Base-by-base conservation (phyloP, 2,329 filamentous ascomycete genomes). In the Aspergillus japonicus region DNA sequence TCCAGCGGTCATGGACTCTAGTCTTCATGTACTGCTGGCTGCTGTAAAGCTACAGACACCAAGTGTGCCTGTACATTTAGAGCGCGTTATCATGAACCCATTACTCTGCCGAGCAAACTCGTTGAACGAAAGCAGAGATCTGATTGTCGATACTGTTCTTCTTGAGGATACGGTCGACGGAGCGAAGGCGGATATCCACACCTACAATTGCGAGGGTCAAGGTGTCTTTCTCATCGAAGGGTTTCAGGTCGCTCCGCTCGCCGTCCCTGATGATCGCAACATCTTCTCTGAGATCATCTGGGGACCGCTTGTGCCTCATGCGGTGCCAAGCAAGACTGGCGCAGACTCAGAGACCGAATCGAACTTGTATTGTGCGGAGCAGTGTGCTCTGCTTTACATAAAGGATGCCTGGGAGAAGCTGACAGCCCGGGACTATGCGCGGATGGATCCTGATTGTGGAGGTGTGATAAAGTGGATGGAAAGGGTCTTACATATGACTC, bases 261-360 rank as follows among this genome's bases (percentile, higher is more conserved):
- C 26, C 14, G 4, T 44, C 44, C 42, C 53, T 5, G 53, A 48
- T 26, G 44, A 55, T 23, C 53, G 53, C 14, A n/a, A n/a, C 4
- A 55, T 55, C 6, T 55, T 55, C 19, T 55, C 53, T 24, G 42
- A 55, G 42, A 35, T 55, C 16, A 26, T 35, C 26, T 55, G 53
- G 53, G 53, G 53, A 21, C 53, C 53, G 23, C 19, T 55, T 23
- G 26, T 48, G 29, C 53, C 53, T n/a, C 44, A 47, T 29, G 3
- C 19, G 33, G 31, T 35, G 21, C n/a, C 11, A 7, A 26, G n/a
- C 1, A 21, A 31, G 21, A 16, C 16, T 23, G 47, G 6, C 12
- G 19, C 26, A 14, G 26, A 55, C 23, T 11, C n/a, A 10, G 14
- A 24, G 5, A 16, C 5, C n/a, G 10, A 48, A 16, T 29, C 23